Evolutionary conservation across 306 rosid species (phyloP).

Genomic region (Parietaria judaica): DNA sequence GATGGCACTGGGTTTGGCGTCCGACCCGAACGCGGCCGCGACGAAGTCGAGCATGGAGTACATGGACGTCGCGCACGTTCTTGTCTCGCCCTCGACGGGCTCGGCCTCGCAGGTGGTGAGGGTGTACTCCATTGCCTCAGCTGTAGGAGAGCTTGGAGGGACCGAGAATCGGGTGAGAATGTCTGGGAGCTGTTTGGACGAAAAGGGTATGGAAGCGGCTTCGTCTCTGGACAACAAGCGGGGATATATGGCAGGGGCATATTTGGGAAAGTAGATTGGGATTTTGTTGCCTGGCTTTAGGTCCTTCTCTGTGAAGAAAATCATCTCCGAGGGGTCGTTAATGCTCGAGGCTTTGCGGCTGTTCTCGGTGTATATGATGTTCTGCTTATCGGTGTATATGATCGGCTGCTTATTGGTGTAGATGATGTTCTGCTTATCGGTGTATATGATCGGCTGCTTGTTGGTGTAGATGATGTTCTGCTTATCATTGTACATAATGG

Average conservation of each 20-base stretch:
- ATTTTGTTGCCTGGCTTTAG: slow-evolving; percentile 42
- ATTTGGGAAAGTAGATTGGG: slow-evolving; percentile 54
- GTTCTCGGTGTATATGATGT: too few relatives aligned
- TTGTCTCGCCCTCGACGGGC: slow-evolving; percentile 60
- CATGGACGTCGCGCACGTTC: slow-evolving; percentile 62
- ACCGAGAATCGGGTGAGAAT: slow-evolving; percentile 40
- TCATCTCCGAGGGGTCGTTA: slow-evolving; percentile 39
- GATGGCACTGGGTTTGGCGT: slow-evolving; percentile 17
- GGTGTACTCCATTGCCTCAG: slow-evolving; percentile 59
- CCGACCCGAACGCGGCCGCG: slow-evolving; percentile 27
- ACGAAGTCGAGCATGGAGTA: slow-evolving; percentile 63
- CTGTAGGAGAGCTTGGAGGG: slow-evolving; percentile 43
- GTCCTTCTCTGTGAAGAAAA: slow-evolving; percentile 60
- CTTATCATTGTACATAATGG: too few relatives aligned
- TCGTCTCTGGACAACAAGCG: slow-evolving; percentile 37
- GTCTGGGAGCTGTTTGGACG: slow-evolving; percentile 35
- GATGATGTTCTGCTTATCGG: not conserved
- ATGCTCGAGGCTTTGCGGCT: not conserved
- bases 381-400: too few relatives aligned
- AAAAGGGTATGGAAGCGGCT: slow-evolving; percentile 57
- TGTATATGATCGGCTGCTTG: not conserved
- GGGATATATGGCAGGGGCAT: slow-evolving; percentile 50
- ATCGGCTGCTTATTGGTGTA: too few relatives aligned
- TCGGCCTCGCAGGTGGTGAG: slow-evolving; percentile 45
- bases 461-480: too few relatives aligned